Base-by-base conservation (phyloP, 108 stramenopile genomes). In the Cyclostephanos tholiformis region DNA sequence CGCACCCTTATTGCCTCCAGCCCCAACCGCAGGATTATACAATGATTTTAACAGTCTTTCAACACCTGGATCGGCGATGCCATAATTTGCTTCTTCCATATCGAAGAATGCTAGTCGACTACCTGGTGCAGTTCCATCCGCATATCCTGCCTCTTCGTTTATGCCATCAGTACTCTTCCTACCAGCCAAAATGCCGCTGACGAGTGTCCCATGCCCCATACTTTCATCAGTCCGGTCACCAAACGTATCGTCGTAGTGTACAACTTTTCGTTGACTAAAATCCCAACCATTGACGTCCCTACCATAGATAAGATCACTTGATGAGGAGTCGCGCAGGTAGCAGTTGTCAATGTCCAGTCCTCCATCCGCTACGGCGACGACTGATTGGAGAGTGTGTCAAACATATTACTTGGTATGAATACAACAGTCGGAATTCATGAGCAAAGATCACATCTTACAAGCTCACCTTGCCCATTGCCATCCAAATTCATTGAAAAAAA, bases 61-160 rank as follows among this genome's bases (percentile, higher is more conserved):
- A 9, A 71, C 74, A 3, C 79, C 79, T 44, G 79, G 79, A 65
- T 80, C 79, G n/a, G 29, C 25, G 63, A 80, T 75, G 11, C 71
- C 69, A 69, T 41, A 36, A 17, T 49, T 48, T 13, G 35, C 74
- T 39, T 75, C 71, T 20, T 72, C 86, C 66, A 88, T 82, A 48
- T 88, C 87, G 43, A 85, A 83, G 23, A 88, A 83, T 32, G 77
- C 67, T n/a, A 88, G 13, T 23, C 72, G 75, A 0, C 84, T 79
- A 11, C 69, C 85, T 12, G 76, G 76, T 44, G 85, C 85, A 3
- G 75, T 46, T 1, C 85, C 85, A 49, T 82, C 77, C 19, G 75
- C 84, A 55, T 69, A 58, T 27, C 76, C 80, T 16, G n/a, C 55
- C 48, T 65, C 79, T 36, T 78, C 77, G 14, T 43, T 51, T 2